phyloP scores from a whole-genome alignment of 352 stramenopile species.

The Halophytophthora batemanensis region DNA sequence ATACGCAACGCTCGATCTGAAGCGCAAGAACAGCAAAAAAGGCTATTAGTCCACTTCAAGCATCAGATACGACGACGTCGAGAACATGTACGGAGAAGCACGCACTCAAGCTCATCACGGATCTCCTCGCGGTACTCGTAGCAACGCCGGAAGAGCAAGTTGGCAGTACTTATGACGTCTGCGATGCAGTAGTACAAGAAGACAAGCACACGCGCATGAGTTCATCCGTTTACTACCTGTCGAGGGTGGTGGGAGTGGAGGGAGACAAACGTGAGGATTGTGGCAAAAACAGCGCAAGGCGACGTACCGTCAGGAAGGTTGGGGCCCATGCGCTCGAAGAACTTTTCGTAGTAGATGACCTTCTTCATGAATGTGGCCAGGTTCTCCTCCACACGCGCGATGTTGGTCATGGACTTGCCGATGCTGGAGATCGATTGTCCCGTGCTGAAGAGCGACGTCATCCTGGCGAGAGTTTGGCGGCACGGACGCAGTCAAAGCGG shows the following conservation, averaged over 20 bases:
- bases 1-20: slow-evolving; percentile 64
- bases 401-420: slow-evolving; percentile 82
- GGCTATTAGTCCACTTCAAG: background rate
- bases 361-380: slow-evolving; percentile 88
- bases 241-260: too few species aligned
- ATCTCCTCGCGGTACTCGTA: slow-evolving; percentile 85
- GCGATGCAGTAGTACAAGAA: background rate
- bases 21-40: slow-evolving; percentile 4
- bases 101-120: slow-evolving; percentile 77
- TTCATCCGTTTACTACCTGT: background rate
- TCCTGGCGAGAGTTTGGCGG: slow-evolving; percentile 5
- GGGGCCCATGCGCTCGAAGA: slow-evolving; percentile 63
- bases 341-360: slow-evolving; percentile 82
- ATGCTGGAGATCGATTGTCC: slow-evolving; percentile 83
- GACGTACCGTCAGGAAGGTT: slow-evolving; percentile 56
- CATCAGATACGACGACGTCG: background rate
- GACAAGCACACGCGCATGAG: slow-evolving; percentile 3
- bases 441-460: slow-evolving; percentile 79
- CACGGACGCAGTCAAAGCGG: too few species aligned
- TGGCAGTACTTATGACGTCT: slow-evolving; percentile 56
- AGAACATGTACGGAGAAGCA: background rate
- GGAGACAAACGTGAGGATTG: background rate
- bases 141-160: slow-evolving; percentile 63
- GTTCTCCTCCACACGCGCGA: slow-evolving; percentile 72
- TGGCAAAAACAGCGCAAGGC: background rate